phyloP scores from a whole-genome alignment of 2,329 filamentous ascomycete species.

The Sordariomycetes sp. region DNA sequence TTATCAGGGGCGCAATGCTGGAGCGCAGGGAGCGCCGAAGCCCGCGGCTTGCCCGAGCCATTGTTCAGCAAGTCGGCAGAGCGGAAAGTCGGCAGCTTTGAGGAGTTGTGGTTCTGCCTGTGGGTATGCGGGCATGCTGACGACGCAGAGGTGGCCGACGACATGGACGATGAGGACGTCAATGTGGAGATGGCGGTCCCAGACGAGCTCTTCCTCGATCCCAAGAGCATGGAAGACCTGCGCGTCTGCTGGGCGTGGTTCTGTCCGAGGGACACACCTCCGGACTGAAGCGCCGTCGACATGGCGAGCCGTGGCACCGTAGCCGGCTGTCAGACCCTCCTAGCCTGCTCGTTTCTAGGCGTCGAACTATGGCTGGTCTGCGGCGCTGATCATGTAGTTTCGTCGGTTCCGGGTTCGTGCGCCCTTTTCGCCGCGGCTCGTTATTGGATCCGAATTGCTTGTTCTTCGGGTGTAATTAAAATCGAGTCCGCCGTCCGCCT shows the following conservation, averaged over 20 bases:
- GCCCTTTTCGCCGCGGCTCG: too few relatives aligned
- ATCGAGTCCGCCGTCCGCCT: background rate
- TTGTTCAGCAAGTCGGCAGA: constrained; percentile 33
- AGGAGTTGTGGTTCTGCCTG: constrained; percentile 42
- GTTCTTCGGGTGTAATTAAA: background rate
- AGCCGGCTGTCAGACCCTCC: background rate
- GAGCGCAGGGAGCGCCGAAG: constrained; percentile 4
- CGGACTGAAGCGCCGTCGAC: constrained; percentile 1
- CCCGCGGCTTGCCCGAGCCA: background rate
- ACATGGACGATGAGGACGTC: background rate
- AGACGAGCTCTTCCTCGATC: constrained; percentile 2
- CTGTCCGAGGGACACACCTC: background rate
- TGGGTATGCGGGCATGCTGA: constrained; percentile 7
- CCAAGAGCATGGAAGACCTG: background rate
- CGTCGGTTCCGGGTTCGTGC: background rate
- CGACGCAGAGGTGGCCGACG: background rate
- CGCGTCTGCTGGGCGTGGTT: background rate
- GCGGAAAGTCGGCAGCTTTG: constrained; percentile 44
- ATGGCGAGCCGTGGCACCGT: background rate
- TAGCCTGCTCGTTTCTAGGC: background rate
- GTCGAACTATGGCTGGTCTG: background rate
- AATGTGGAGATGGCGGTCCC: background rate
- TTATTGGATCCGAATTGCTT: too few relatives aligned
- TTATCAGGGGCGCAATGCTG: background rate
- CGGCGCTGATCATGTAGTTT: background rate